These are phyloP conservation scores for Solanum chmielewskii DNA, from an alignment of 257 asterid genomes.

Conservation along the genomic window DNA sequence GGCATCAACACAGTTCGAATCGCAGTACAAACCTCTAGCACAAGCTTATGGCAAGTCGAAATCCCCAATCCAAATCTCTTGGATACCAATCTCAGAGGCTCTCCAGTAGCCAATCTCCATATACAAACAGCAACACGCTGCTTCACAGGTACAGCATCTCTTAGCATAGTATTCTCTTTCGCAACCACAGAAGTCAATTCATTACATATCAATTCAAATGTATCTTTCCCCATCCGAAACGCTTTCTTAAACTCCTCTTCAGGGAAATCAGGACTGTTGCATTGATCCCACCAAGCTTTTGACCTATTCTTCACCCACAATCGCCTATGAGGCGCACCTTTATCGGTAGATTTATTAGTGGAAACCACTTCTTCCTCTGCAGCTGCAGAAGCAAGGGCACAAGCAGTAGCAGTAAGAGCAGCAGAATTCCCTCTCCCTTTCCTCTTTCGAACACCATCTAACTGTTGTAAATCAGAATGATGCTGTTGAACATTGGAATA, in stretches of 20 bases:
- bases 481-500: slow-evolving; percentile 35
- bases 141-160: slow-evolving; percentile 90
- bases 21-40: slow-evolving; percentile 85
- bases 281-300: slow-evolving; percentile 94
- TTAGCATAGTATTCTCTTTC: slow-evolving; percentile 73
- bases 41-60: slow-evolving; percentile 87
- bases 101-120: slow-evolving; percentile 98
- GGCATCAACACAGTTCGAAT: slow-evolving; percentile 83
- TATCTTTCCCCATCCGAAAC: slow-evolving; percentile 82
- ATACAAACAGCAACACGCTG: slow-evolving; percentile 94
- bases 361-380: neutral
- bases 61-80: slow-evolving; percentile 88
- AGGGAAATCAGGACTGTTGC: slow-evolving; percentile 80
- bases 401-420: slow-evolving; percentile 25
- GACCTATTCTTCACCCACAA: slow-evolving; percentile 91
- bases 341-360: neutral
- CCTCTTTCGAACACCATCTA: slow-evolving; percentile 35
- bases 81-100: slow-evolving; percentile 78
- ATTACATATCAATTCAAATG: slow-evolving; percentile 75
- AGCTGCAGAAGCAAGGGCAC: slow-evolving; percentile 13
- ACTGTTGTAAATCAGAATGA: slow-evolving; percentile 20
- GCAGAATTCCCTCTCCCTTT: slow-evolving; percentile 27
- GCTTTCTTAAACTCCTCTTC: slow-evolving; percentile 81
- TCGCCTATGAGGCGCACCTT: slow-evolving; percentile 47
- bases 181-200: slow-evolving; percentile 67